These are phyloP conservation scores for Gautieria morchelliformis DNA, from an alignment of 768 basidiomycete species.

Conservation along the genomic window DNA sequence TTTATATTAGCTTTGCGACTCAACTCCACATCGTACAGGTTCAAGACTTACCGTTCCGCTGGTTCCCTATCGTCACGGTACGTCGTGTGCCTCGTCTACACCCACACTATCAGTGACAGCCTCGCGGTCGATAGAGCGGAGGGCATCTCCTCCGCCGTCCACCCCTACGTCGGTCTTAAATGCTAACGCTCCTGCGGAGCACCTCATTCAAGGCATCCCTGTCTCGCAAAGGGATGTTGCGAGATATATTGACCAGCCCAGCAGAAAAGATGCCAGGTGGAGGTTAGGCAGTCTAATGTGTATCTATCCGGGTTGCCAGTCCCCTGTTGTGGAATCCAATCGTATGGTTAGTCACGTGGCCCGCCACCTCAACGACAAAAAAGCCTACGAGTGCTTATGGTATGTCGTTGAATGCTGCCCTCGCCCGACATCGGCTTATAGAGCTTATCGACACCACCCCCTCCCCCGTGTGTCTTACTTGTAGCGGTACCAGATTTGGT, in stretches of 20 bases:
- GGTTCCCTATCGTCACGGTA: not conserved
- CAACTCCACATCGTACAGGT: not conserved
- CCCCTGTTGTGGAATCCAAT: not conserved
- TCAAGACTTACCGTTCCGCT: not conserved
- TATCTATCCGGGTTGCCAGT: not conserved
- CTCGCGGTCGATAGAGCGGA: not conserved
- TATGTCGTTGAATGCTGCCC: not conserved
- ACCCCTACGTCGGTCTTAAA: not conserved
- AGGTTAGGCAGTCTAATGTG: not conserved
- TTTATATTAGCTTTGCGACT: not conserved
- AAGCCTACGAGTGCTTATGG: not conserved
- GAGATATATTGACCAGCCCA: not conserved
- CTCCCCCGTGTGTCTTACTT: not conserved
- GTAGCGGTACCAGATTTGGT: conserved; percentile 1
- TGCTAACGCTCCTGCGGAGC: not conserved
- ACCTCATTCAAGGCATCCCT: not conserved
- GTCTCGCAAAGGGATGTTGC: not conserved
- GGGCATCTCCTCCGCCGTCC: not conserved
- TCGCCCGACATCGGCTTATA: not conserved
- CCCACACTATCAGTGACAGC: no score
- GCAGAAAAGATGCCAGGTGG: not conserved
- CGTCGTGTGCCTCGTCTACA: not conserved
- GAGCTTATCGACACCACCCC: no score
- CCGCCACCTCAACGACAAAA: not conserved
- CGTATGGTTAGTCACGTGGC: not conserved